Conservation (phyloP, 176 grass and related monocot genomes). For the Musa beccarii region DNA sequence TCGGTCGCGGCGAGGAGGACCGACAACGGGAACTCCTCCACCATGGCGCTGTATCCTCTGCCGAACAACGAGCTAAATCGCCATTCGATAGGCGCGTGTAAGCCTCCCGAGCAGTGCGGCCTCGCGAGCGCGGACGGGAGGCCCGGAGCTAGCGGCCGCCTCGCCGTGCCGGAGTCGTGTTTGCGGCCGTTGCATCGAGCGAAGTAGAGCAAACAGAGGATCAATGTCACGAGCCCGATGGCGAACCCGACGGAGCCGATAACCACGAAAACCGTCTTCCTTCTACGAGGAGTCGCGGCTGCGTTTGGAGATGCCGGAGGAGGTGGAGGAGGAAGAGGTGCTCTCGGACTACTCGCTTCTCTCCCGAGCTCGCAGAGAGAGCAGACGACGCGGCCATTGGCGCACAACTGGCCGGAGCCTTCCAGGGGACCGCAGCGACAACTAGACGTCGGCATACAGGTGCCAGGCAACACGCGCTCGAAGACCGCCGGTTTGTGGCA, state of each 20-base stretch:
- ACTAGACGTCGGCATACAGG: conserved; percentile 31
- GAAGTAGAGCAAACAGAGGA: background rate
- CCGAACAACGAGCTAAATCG: conserved; percentile 18
- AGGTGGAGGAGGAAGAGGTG: background rate
- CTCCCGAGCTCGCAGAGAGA: conserved; percentile 38
- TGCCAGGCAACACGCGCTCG: conserved; percentile 50
- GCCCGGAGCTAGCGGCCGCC: background rate
- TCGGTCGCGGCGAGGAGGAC: conserved; percentile 42
- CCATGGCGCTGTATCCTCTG: conserved; percentile 32
- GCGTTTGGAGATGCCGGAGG: background rate
- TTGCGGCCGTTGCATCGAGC: conserved; percentile 15
- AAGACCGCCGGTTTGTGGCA: conserved; percentile 42
- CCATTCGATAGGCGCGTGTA: background rate
- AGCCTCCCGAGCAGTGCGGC: conserved; percentile 1
- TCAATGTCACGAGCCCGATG: conserved; percentile 17
- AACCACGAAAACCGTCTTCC: conserved; percentile 21
- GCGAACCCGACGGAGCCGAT: conserved; percentile 13
- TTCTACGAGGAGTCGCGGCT: background rate
- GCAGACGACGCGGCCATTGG: conserved; percentile 33
- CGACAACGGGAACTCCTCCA: conserved; percentile 47
- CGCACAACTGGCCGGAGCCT: conserved; percentile 56
- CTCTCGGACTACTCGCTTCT: background rate
- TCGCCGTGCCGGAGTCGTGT: conserved; percentile 13
- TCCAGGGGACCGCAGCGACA: conserved; percentile 61
- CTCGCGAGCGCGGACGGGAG: conserved; percentile 5